These are phyloP conservation scores for Nakaseomyces glabratus DNA, from an alignment of 1,139 yeast species.

Conservation along the genomic window DNA sequence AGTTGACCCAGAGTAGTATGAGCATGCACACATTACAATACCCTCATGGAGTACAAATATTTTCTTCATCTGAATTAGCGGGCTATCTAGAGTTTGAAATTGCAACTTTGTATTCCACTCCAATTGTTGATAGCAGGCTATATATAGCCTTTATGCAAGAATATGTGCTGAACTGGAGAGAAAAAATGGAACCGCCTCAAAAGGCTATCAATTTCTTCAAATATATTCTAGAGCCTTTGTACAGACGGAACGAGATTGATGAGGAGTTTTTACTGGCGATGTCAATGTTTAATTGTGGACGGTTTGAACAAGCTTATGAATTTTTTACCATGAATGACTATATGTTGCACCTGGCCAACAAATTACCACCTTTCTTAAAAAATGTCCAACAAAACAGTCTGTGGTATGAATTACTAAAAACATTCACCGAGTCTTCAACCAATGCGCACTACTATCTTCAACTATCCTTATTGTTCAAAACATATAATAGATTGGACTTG, in stretches of 20 bases:
- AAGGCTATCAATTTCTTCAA: constrained; percentile 13
- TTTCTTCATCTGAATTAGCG: constrained; percentile 21
- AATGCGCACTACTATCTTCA: constrained; percentile 17
- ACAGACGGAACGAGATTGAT: constrained; percentile 15
- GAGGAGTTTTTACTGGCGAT: constrained; percentile 27
- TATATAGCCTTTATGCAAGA: constrained; percentile 18
- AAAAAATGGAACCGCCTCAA: not conserved
- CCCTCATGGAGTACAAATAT: constrained; percentile 21
- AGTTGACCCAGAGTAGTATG: constrained; percentile 16
- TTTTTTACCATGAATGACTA: constrained; percentile 22
- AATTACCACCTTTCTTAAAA: constrained; percentile 18
- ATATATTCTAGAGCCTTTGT: constrained; percentile 18
- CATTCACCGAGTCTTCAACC: constrained; percentile 14
- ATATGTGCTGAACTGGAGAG: constrained; percentile 14
- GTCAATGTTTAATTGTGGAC: constrained; percentile 21
- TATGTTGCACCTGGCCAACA: constrained; percentile 11
- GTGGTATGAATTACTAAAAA: constrained; percentile 21
- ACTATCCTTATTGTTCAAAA: constrained; percentile 18
- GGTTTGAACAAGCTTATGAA: constrained; percentile 21
- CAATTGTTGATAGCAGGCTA: constrained; percentile 16
- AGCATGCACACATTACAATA: constrained; percentile 19
- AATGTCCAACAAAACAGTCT: constrained; percentile 10
- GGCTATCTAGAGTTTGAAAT: constrained; percentile 17
- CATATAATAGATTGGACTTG: constrained; percentile 14
- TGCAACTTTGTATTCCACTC: constrained; percentile 14